Percentiles rank a stretch among this genome's conserved stretches.
Conservation (phyloP, 306 rosid species). For the Cicer pinnatifidum region DNA sequence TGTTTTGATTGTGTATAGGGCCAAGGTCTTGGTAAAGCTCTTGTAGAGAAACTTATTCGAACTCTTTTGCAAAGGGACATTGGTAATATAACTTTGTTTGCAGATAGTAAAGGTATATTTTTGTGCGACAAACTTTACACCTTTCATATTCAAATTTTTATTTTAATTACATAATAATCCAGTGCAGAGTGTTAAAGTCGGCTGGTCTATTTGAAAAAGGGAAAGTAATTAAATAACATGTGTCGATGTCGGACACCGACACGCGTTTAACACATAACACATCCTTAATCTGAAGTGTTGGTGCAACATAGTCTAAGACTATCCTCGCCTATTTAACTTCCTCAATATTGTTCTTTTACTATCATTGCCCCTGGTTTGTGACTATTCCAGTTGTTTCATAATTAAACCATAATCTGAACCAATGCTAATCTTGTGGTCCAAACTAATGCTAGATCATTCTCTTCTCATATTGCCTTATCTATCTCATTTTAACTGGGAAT, state of each 20-base stretch:
- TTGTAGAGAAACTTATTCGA: slow-evolving; percentile 84
- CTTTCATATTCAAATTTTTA: slow-evolving; percentile 7
- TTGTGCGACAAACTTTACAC: slow-evolving; percentile 2
- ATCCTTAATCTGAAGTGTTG: too few relatives aligned
- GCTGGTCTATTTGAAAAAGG: slow-evolving; percentile 6
- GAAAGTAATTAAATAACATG: too few relatives aligned
- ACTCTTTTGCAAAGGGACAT: slow-evolving; percentile 90
- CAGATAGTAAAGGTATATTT: slow-evolving; percentile 85
- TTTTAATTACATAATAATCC: background rate
- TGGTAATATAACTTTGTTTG: slow-evolving; percentile 89
- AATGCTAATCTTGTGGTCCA: slow-evolving; percentile 7
- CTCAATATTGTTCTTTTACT: too few relatives aligned
- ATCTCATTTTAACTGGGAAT: slow-evolving; percentile 8
- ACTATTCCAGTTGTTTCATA: background rate
- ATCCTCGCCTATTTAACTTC: too few relatives aligned
- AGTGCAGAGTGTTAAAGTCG: slow-evolving; percentile 16
- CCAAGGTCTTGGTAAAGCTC: slow-evolving; percentile 95
- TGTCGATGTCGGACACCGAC: too few relatives aligned
- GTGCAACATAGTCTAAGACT: too few relatives aligned
- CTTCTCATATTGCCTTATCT: slow-evolving; percentile 3
- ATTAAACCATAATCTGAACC: background rate
- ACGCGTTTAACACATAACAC: too few relatives aligned
- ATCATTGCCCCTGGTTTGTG: background rate
- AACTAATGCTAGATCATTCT: slow-evolving; percentile 5
- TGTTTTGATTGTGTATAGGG: slow-evolving; percentile 61